A percentile compares a stretch with the other conserved stretches of the same genome.
phyloP scores from a whole-genome alignment of 306 rosid genomes.

The Cicer judaicum region DNA sequence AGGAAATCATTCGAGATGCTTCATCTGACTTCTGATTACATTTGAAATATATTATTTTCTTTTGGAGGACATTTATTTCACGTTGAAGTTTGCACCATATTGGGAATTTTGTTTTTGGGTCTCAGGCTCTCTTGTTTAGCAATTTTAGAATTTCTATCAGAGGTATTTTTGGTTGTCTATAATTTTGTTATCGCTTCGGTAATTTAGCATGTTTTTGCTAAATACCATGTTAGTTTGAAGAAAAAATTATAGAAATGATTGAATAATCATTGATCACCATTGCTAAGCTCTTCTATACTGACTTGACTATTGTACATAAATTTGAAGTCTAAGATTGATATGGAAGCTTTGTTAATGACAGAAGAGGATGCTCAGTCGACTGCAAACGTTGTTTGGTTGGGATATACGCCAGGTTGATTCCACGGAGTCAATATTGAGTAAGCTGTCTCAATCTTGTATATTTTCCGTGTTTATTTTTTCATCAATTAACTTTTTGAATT shows the following conservation, averaged over 20 bases:
- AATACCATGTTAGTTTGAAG: neutral
- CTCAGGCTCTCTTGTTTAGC: neutral
- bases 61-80: constrained; percentile 20
- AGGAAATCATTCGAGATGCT: neutral
- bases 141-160: neutral
- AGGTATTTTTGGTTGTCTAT: neutral
- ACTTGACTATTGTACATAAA: neutral
- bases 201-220: constrained; percentile 10
- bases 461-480: neutral
- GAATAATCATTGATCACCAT: constrained; percentile 26
- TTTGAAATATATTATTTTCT: constrained; percentile 3
- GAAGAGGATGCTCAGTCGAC: constrained; percentile 78
- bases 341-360: constrained; percentile 49
- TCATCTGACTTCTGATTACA: constrained; percentile 16
- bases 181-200: constrained; percentile 9
- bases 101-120: constrained; percentile 8
- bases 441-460: constrained; percentile 36
- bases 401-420: constrained; percentile 71
- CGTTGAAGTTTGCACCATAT: constrained; percentile 6
- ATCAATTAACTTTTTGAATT: neutral
- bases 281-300: constrained; percentile 22
- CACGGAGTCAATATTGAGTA: constrained; percentile 75
- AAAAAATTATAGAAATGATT: constrained; percentile 9
- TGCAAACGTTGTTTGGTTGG: constrained; percentile 79
- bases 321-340: constrained; percentile 37